A percentile compares a stretch with the other conserved stretches of the same genome.
Evolutionary conservation across 202 grass and related monocot species (phyloP).

Genomic region (Carex sylvatica): DNA sequence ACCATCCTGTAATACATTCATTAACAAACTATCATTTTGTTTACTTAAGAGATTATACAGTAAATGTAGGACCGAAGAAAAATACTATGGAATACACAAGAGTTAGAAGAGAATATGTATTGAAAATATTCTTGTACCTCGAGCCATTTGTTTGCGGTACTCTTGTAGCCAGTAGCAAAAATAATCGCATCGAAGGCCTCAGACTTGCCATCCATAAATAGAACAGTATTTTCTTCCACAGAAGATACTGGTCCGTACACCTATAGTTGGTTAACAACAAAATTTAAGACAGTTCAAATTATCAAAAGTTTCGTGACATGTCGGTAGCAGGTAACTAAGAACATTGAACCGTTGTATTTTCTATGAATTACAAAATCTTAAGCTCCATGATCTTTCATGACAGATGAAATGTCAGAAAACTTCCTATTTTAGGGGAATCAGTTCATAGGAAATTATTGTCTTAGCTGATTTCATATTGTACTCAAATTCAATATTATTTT

Average conservation of each 20-base stretch:
- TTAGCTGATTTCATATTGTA: not conserved
- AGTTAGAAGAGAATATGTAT: not conserved
- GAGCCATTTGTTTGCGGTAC: constrained; percentile 30
- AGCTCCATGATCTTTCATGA: not conserved
- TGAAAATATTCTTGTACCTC: constrained; percentile 23
- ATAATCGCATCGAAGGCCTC: constrained; percentile 27
- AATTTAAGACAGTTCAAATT: not conserved
- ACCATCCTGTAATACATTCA: constrained; percentile 7
- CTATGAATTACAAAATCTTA: not conserved
- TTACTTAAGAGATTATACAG: not conserved
- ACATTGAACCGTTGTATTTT: not conserved
- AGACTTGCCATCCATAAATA: constrained; percentile 27
- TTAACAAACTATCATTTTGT: not conserved
- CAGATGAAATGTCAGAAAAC: not conserved
- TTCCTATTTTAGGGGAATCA: not conserved
- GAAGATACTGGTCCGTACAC: constrained; percentile 20
- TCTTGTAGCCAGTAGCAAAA: constrained; percentile 43
- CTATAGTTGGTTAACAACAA: constrained; percentile 3
- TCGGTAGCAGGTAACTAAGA: not conserved
- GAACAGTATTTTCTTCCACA: constrained; percentile 11
- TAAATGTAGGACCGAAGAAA: not conserved
- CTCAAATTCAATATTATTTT: not conserved
- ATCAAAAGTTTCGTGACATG: not conserved
- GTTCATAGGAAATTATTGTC: not conserved
- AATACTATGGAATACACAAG: not conserved